Percentiles rank a stretch among this genome's conserved stretches.
Evolutionary conservation across 2,329 filamentous ascomycete genomes (phyloP).

Genomic region (Aspergillus viridinutans): DNA sequence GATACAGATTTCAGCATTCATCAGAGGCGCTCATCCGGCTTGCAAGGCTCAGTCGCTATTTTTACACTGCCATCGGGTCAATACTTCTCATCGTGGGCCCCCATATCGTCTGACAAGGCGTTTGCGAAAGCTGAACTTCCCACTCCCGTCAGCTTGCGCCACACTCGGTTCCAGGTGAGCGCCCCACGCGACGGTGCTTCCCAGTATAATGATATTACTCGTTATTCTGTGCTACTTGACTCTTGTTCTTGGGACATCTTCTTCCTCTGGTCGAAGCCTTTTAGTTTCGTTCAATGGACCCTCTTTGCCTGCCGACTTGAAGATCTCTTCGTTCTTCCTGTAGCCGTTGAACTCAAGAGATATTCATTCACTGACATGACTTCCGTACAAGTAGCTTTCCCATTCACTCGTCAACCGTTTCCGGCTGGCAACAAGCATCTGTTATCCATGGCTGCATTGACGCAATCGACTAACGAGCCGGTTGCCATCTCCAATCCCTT

Average conservation of each 20-base stretch:
- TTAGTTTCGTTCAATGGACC: conserved; percentile 5
- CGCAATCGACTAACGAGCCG: conserved; percentile 40
- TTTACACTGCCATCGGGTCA: conserved; percentile 19
- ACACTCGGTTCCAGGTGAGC: conserved; percentile 40
- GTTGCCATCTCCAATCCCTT: conserved; percentile 35
- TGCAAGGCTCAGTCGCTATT: conserved; percentile 24
- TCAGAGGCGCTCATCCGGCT: not conserved
- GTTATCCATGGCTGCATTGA: conserved; percentile 42
- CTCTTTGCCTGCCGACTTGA: conserved; percentile 1
- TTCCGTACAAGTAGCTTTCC: conserved; percentile 27
- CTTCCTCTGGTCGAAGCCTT: conserved; percentile 3
- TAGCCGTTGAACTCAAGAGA: conserved; percentile 1
- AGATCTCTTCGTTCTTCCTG: conserved; percentile 4
- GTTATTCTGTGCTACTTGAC: conserved; percentile 12
- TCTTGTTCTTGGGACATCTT: conserved; percentile 9
- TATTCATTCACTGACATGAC: conserved; percentile 32
- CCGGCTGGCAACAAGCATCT: conserved; percentile 28
- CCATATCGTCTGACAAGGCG: conserved; percentile 14
- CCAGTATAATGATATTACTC: conserved; percentile 4
- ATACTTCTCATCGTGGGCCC: conserved; percentile 12
- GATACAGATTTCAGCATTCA: not conserved
- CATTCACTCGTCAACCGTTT: conserved; percentile 27
- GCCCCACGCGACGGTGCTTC: conserved; percentile 32
- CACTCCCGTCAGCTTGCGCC: conserved; percentile 41
- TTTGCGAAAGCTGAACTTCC: conserved; percentile 32